phyloP scores from a whole-genome alignment of 2,329 filamentous ascomycete species.

The Talaromyces sp. region DNA sequence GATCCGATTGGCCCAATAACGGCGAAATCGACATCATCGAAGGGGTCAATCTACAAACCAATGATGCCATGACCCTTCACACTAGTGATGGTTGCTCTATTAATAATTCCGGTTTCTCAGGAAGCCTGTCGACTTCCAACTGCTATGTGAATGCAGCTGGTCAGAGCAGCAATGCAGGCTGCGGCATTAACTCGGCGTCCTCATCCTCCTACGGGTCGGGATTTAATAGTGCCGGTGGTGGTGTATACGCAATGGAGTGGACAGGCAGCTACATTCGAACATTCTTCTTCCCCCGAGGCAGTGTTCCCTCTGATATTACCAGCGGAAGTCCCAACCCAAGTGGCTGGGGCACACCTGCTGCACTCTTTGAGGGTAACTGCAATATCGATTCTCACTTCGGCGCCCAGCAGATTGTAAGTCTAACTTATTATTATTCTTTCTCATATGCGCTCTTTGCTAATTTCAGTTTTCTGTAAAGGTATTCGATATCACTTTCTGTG shows the following conservation, averaged over 20 bases:
- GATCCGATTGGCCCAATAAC: slow-evolving; percentile 35
- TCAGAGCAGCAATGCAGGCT: not conserved
- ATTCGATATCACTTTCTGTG: slow-evolving; percentile 52
- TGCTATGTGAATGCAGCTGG: slow-evolving; percentile 43
- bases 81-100: slow-evolving; percentile 43
- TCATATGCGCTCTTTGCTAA: slow-evolving; percentile 26
- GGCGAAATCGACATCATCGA: slow-evolving; percentile 52
- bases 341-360: slow-evolving; percentile 44
- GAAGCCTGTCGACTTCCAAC: slow-evolving; percentile 44
- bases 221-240: slow-evolving; percentile 50
- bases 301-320: slow-evolving; percentile 43
- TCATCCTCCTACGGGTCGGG: slow-evolving; percentile 34
- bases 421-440: not conserved
- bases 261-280: slow-evolving; percentile 43
- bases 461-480: slow-evolving; percentile 37
- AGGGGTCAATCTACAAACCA: slow-evolving; percentile 43
- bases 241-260: slow-evolving; percentile 48
- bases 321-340: slow-evolving; percentile 39
- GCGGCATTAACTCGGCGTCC: not conserved
- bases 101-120: slow-evolving; percentile 44
- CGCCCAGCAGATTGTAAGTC: not conserved
- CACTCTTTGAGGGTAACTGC: slow-evolving; percentile 31
- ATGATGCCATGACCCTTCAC: slow-evolving; percentile 47
- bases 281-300: slow-evolving; percentile 46
- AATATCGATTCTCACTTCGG: not conserved